Percentiles rank a stretch among this genome's conserved stretches.
phyloP scores from a whole-genome alignment of 2,329 filamentous ascomycete species.

The Neurospora sp. region DNA sequence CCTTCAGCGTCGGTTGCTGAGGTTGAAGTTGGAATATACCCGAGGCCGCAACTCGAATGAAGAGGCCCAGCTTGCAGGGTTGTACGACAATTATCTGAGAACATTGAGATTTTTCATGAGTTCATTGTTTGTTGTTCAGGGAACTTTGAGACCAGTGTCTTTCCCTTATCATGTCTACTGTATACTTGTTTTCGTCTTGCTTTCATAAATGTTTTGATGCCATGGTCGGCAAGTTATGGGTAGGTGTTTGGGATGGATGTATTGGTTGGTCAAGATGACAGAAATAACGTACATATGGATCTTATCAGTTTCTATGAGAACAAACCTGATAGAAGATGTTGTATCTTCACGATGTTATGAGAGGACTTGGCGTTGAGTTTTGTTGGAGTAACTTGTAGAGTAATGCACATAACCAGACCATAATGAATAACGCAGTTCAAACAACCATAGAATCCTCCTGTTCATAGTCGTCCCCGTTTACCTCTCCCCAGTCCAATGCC shows the following conservation, averaged over 20 bases:
- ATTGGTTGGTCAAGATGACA: background rate
- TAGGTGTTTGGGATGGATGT: background rate
- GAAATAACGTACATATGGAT: background rate
- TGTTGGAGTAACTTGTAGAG: background rate
- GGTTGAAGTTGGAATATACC: background rate
- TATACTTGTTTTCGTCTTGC: background rate
- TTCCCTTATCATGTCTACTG: background rate
- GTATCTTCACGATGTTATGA: background rate
- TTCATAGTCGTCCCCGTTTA: background rate
- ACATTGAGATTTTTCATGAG: background rate
- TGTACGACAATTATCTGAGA: background rate
- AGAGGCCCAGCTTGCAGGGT: background rate
- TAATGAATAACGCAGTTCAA: too few species aligned
- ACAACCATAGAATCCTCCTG: background rate
- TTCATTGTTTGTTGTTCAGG: background rate
- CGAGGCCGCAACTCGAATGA: background rate
- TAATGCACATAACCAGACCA: background rate
- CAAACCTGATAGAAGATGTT: background rate
- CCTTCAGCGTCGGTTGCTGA: background rate
- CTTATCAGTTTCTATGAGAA: background rate
- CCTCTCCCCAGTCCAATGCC: background rate
- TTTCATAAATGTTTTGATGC: background rate
- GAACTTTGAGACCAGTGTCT: background rate
- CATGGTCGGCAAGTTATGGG: background rate
- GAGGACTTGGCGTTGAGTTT: background rate